Evolutionary conservation across 352 stramenopile genomes (phyloP), one percentile per base, ranked within the genome.

Genomic region (Phytophthora multivora): DNA sequence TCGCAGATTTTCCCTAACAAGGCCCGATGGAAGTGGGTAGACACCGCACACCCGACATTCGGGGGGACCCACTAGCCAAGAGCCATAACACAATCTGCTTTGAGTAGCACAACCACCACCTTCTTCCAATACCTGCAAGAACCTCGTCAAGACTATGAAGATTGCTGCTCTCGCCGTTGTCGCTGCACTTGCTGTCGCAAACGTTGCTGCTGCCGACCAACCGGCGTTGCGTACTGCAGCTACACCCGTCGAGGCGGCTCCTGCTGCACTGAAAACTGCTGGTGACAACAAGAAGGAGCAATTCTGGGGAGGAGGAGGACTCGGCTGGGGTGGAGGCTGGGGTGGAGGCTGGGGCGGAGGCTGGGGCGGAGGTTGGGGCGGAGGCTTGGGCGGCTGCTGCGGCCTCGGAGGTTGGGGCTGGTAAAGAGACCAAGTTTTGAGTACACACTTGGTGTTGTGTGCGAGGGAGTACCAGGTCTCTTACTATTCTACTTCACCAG

Each of bases 321-420:
- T 2, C n/a, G n/a, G n/a, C 21, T 50, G 42, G 42, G 42, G 42
- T 12, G 18, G 18, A 21, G 36, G 36, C 2, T 42, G 36, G 36
- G 36, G 36, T 15, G 30, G 30, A n/a, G 18, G 39, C 39, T 28
- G n/a, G 18, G 36, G 36, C 19, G 35, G 35, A 21, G 35, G 35
- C 35, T 19, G 11, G 35, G 38, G 38, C 15, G 38, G 23, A n/a
- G 18, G 39, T 18, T 28, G n/a, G 18, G 36, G 36, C 19, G 35
- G 35, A 21, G 35, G 35, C 35, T 19, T 1, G 35, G 38, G 38
- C 15, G 38, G 23, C 16, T 51, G 43, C n/a, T 21, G 23, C 10
- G 30, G 47, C 45, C 15, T 51, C 10, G 40, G 40, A 28, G 47
- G 47, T 9, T 54, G 28, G 47, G 28, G 25, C 16, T 43, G 30